phyloP scores from a whole-genome alignment of 2,329 filamentous ascomycete genomes.

The Cadophora sp. region DNA sequence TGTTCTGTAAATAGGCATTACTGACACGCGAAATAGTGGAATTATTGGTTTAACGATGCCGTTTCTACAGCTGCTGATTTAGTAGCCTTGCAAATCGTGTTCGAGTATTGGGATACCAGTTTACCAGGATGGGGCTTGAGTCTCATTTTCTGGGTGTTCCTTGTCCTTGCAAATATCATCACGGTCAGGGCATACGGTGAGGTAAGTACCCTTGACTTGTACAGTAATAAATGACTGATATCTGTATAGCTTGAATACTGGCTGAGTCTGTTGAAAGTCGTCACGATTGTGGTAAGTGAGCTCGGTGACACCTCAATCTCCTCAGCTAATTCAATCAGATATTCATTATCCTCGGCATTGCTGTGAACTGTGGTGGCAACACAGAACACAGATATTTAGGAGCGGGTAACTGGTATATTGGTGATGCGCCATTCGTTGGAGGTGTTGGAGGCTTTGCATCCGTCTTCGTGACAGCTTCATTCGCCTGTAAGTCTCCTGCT shows the following conservation, averaged over 20 bases:
- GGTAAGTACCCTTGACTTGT: conserved; percentile 40
- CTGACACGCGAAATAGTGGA: conserved; percentile 47
- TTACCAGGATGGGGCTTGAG: conserved; percentile 70
- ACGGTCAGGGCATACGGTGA: conserved; percentile 62
- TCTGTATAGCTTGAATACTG: conserved; percentile 56
- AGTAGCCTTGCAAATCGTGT: conserved; percentile 62
- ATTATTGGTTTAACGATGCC: conserved; percentile 72
- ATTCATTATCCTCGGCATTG: conserved; percentile 69
- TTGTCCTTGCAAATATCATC: conserved; percentile 59
- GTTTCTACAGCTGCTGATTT: conserved; percentile 65
- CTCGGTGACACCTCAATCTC: background rate
- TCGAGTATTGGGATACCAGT: conserved; percentile 66
- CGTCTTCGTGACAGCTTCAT: conserved; percentile 67
- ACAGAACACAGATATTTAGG: conserved; percentile 61
- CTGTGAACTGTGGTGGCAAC: conserved; percentile 64
- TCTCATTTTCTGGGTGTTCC: conserved; percentile 63
- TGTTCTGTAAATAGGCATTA: background rate
- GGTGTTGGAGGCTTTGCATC: conserved; percentile 71
- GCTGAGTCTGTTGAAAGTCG: conserved; percentile 60
- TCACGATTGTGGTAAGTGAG: conserved; percentile 54
- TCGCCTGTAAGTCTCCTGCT: conserved; percentile 56
- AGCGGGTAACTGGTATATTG: conserved; percentile 62
- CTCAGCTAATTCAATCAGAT: conserved; percentile 46
- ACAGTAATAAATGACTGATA: background rate
- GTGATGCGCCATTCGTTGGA: conserved; percentile 67